phyloP scores from a whole-genome alignment of 202 grass and related monocot species.

The Panicum hallii region DNA sequence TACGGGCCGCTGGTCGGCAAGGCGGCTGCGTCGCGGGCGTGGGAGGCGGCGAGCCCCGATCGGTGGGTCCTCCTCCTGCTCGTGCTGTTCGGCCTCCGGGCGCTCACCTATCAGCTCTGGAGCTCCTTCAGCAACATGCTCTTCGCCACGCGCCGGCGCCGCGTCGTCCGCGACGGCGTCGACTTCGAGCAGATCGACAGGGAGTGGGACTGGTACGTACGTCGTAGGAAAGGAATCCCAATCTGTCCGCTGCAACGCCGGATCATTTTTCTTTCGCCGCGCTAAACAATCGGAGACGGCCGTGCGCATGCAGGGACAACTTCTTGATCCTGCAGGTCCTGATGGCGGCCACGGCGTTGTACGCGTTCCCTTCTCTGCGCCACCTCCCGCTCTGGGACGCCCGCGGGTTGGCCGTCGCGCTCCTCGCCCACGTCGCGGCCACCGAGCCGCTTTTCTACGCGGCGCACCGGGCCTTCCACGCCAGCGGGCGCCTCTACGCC shows the following conservation, averaged over 20 bases:
- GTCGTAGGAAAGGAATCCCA: too few species aligned
- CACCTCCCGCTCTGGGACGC: conserved; percentile 71
- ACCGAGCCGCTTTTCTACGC: conserved; percentile 84
- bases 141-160: conserved; percentile 76
- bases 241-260: not conserved
- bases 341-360: conserved; percentile 57
- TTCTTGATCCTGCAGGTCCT: conserved; percentile 78
- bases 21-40: conserved; percentile 61
- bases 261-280: not conserved
- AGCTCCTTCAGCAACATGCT: conserved; percentile 88
- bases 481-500: conserved; percentile 54
- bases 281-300: too few species aligned
- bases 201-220: conserved; percentile 93
- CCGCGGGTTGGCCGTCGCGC: conserved; percentile 45
- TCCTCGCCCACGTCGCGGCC: conserved; percentile 59
- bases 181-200: conserved; percentile 81
- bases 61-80: conserved; percentile 78
- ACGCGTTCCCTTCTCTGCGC: conserved; percentile 59
- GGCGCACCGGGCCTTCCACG: conserved; percentile 71
- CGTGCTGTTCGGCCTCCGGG: conserved; percentile 65
- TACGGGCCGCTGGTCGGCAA: conserved; percentile 81
- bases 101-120: conserved; percentile 62
- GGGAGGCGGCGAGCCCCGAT: conserved; percentile 61
- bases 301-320: conserved; percentile 68
- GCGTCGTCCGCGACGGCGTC: conserved; percentile 66